Evolutionary conservation across 1,284 basidiomycete genomes (phyloP).

Genomic region (Cryptococcus sp.): DNA sequence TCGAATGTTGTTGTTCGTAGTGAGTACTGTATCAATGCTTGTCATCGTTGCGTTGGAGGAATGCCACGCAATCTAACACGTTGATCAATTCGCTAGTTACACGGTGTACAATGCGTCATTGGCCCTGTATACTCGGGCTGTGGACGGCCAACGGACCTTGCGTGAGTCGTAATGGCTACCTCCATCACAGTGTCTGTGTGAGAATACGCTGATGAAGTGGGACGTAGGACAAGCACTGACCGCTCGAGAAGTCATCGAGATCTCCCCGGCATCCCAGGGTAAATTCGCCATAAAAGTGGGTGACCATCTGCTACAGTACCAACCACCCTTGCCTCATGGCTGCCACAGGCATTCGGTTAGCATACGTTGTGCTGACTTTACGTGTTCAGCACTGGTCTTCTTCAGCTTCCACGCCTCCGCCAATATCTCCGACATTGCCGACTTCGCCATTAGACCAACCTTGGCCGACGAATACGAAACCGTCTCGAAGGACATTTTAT

Average conservation of each 20-base stretch:
- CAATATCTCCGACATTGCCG: constrained; percentile 11
- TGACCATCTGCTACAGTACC: not conserved
- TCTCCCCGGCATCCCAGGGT: constrained; percentile 27
- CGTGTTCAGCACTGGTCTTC: constrained; percentile 14
- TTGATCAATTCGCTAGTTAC: constrained; percentile 4
- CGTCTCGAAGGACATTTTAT: constrained; percentile 37
- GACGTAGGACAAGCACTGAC: constrained; percentile 42
- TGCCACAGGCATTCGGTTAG: not conserved
- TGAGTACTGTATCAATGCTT: constrained; percentile 9
- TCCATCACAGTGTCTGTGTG: not conserved
- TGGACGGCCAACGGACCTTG: constrained; percentile 22
- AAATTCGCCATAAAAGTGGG: constrained; percentile 17
- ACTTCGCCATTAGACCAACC: constrained; percentile 10
- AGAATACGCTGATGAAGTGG: constrained; percentile 9
- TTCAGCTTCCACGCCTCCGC: constrained; percentile 13
- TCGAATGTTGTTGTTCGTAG: constrained; percentile 31
- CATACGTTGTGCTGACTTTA: not conserved
- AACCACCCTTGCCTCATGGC: not conserved
- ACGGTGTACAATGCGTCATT: constrained; percentile 24
- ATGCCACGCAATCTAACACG: not conserved
- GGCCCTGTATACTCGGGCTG: constrained; percentile 19
- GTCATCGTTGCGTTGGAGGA: not conserved
- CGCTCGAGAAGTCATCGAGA: constrained; percentile 43
- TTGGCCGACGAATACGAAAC: constrained; percentile 14
- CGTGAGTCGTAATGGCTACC: constrained; percentile 16